Base-by-base conservation (phyloP, 495 filamentous ascomycete genomes). In the Penicillium daleae region DNA sequence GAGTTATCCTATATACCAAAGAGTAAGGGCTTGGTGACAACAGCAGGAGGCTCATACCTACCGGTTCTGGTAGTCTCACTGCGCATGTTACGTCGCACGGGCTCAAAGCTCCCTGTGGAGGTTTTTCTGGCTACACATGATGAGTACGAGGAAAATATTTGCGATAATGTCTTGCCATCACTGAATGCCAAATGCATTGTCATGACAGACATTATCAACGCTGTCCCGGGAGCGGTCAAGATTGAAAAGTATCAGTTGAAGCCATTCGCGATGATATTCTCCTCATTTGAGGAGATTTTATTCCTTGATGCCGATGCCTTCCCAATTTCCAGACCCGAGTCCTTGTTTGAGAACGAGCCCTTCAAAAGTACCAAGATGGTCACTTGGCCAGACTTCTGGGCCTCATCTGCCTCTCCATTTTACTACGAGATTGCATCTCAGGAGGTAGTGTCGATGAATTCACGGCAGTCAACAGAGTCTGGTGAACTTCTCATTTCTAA, bases 371-470 rank as follows among this genome's bases (percentile, higher is more conserved):
- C 67, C 2, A 77, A 80, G 0, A 73, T 86, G 53, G 72, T 86
- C 15, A 78, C 79, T 22, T 87, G 82, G 81, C 82, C 83, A 0
- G 85, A 86, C 60, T 85, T 83, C 67, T 87, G 83, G 83, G 75
- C 75, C 0, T 71, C 78, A 7, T 78, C 82, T 0, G 67, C 71
- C n/a, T 82, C 83, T 0, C 73, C 74, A 1, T 64, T 71, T 21
- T 86, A 80, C 64, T 82, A 80, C 63, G 71, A 77, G 56, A 82
- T 87, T 53, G 76, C 81, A 4, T 77, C 76, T 4, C 67, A 80
- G 56, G 63, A 65, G 2, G 44, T 71, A 0, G 66, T 78, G 2
- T 57, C 70, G 2, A 66, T 71, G 48, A 52, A 61, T 5, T 39
- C 65, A 10, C 72, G 72, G 13, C 73, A 75, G 57, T 76, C 78